Base-by-base conservation (phyloP, 176 grass and related monocot genomes). In the Melocanna baccifera region DNA sequence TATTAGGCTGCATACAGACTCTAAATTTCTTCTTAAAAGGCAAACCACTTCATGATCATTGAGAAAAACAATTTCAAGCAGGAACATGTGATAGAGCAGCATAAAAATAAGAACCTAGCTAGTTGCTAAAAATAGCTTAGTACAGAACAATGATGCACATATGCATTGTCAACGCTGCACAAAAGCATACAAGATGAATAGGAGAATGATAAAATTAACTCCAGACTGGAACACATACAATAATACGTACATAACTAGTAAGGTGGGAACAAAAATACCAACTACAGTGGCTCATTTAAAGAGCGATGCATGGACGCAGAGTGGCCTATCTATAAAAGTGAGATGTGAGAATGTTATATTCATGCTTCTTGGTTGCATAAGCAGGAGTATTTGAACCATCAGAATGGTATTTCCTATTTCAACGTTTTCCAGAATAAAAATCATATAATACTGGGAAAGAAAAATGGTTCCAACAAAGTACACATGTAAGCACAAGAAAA, bases 161-260 rank as follows among this genome's bases (percentile, higher is more conserved):
- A 50, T 51, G 18, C 4, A 8, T 16, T 3, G 9, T 28, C 59
- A 78, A 48, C 12, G 1, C 45, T 48, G 64, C 20, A 1, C 28
- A 85, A 69, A 69, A 70, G 20, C 26, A 69, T 25, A 72, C 7
- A 85, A 47, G 20, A 62, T 23, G 42, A 72, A 72, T 51, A 62
- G 12, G 18, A 15, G 70, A 22, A 20, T 53, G 46, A 19, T 22
- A 25, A 45, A 41, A 59, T 41, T 40, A 57, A 37, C 7, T 34
- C 20, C 18, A 36, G 73, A 65, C 70, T 3, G 15, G 5, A 52
- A 32, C 34, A 50, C 28, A 4, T 37, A 20, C 26, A 82, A 82
- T 40, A 59, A 45, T 30, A 63, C 13, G 26, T 50, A 34, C 50
- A 29, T 14, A 73, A 36, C 19, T 18, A 73, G 13, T 23, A 69